Evolutionary conservation across 2,329 filamentous ascomycete species (phyloP).

Genomic region (Ophiostoma fasciatum): DNA sequence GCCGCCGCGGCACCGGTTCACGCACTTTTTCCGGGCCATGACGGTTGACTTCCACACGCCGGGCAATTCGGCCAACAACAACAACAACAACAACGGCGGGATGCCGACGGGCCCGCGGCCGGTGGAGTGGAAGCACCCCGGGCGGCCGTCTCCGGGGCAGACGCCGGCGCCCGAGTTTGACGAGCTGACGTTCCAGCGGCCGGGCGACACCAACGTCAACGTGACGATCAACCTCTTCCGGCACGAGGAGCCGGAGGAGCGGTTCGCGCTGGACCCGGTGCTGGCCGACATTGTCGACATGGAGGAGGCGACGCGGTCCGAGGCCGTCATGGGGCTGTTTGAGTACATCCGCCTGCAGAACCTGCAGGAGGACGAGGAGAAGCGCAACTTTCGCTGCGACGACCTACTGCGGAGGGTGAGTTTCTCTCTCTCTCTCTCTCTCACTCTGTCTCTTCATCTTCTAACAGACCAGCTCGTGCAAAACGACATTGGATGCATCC

Average conservation of each 20-base stretch:
- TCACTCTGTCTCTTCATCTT: not conserved
- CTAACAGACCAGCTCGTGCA: conserved; percentile 46
- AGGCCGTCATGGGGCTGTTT: conserved; percentile 84
- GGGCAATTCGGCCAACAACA: conserved; percentile 4
- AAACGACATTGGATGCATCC: conserved; percentile 68
- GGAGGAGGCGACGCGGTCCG: conserved; percentile 71
- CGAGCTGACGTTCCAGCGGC: conserved; percentile 78
- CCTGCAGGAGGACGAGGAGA: conserved; percentile 88
- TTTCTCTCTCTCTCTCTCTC: conserved; percentile 3
- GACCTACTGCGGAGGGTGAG: conserved; percentile 62
- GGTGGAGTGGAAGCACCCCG: conserved; percentile 82
- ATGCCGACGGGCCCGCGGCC: conserved; percentile 17
- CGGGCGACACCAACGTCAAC: conserved; percentile 83
- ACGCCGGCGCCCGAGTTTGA: conserved; percentile 69
- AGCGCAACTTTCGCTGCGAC: conserved; percentile 83
- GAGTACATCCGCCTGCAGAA: conserved; percentile 81
- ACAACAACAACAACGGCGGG: conserved; percentile 36
- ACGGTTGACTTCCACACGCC: conserved; percentile 54
- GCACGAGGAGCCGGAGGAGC: conserved; percentile 79
- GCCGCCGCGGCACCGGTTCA: conserved; percentile 36
- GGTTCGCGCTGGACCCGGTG: conserved; percentile 63
- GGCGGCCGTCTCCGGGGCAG: conserved; percentile 27
- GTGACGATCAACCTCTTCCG: conserved; percentile 75
- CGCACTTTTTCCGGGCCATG: conserved; percentile 71
- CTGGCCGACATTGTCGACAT: conserved; percentile 77